Evolutionary conservation across 345 rosid genomes (phyloP).

Genomic region (Hibiscus syriacus): DNA sequence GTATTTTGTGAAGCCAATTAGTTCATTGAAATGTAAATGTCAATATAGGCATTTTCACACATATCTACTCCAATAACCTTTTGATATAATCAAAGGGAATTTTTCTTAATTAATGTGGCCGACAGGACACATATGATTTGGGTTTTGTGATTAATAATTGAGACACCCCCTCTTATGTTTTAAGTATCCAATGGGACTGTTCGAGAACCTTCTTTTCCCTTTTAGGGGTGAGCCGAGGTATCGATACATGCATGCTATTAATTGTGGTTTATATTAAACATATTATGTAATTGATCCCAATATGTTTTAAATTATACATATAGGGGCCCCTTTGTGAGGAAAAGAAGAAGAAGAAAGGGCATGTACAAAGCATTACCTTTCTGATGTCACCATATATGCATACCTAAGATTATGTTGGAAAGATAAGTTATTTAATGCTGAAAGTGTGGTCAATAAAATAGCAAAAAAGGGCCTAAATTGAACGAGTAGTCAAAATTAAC

Average conservation of each 20-base stretch:
- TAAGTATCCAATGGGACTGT: background rate
- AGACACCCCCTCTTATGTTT: background rate
- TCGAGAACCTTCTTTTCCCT: constrained; percentile 11
- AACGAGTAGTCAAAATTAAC: no score
- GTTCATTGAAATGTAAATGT: no score
- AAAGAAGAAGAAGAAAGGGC: background rate
- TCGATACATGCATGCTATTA: background rate
- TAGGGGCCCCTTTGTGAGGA: background rate
- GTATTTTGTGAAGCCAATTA: no score
- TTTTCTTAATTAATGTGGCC: constrained; percentile 22
- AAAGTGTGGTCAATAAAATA: background rate
- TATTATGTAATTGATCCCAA: background rate
- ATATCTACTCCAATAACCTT: background rate
- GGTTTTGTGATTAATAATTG: constrained; percentile 17
- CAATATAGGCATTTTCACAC: background rate
- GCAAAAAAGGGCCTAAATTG: no score
- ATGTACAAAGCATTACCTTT: background rate
- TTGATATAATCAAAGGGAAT: background rate
- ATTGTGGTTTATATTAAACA: background rate
- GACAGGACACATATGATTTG: constrained; percentile 18
- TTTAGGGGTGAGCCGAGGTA: background rate
- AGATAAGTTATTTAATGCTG: background rate
- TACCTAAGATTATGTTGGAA: background rate
- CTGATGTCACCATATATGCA: background rate
- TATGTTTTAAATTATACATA: background rate